These are phyloP conservation scores for Phylloporus sp. DNA, from an alignment of 768 basidiomycete genomes.

Conservation along the genomic window DNA sequence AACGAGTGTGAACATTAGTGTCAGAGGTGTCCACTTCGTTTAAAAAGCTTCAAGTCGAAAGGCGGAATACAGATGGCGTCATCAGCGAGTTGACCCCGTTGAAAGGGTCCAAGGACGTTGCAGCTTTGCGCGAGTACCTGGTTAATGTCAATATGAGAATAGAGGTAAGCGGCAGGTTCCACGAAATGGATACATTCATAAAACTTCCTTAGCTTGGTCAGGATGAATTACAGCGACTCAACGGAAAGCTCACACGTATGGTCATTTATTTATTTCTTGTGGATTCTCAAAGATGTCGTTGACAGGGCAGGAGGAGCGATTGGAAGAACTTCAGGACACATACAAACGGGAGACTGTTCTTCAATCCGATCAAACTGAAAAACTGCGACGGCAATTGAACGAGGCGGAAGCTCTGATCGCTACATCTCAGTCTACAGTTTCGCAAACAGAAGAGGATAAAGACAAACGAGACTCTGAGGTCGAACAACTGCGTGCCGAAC, in stretches of 20 bases:
- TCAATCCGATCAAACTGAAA: slow-evolving; percentile 69
- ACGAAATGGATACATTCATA: background rate
- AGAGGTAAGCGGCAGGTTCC: slow-evolving; percentile 48
- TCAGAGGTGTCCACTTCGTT: slow-evolving; percentile 79
- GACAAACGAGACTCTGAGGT: slow-evolving; percentile 53
- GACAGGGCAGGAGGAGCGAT: slow-evolving; percentile 77
- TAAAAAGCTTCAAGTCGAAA: slow-evolving; percentile 71
- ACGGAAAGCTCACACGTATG: slow-evolving; percentile 69
- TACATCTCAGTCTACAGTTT: slow-evolving; percentile 47
- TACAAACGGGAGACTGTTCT: slow-evolving; percentile 80
- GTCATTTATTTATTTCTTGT: background rate
- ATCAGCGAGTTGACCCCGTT: slow-evolving; percentile 71
- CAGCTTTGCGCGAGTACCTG: slow-evolving; percentile 72
- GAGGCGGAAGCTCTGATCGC: slow-evolving; percentile 70
- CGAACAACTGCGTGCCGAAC: slow-evolving; percentile 57
- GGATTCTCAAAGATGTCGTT: slow-evolving; percentile 4
- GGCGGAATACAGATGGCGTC: slow-evolving; percentile 60
- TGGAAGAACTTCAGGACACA: slow-evolving; percentile 81
- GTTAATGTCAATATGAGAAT: slow-evolving; percentile 60
- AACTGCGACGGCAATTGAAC: slow-evolving; percentile 60
- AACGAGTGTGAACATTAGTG: slow-evolving; percentile 4
- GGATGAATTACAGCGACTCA: slow-evolving; percentile 76
- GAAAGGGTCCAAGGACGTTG: slow-evolving; percentile 57
- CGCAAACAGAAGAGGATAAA: slow-evolving; percentile 46
- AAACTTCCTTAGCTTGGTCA: slow-evolving; percentile 49